A percentile compares a stretch with the other conserved stretches of the same genome.
These are phyloP conservation scores for Leptographium procerum DNA, from an alignment of 2,329 filamentous ascomycete genomes.

Conservation along the genomic window DNA sequence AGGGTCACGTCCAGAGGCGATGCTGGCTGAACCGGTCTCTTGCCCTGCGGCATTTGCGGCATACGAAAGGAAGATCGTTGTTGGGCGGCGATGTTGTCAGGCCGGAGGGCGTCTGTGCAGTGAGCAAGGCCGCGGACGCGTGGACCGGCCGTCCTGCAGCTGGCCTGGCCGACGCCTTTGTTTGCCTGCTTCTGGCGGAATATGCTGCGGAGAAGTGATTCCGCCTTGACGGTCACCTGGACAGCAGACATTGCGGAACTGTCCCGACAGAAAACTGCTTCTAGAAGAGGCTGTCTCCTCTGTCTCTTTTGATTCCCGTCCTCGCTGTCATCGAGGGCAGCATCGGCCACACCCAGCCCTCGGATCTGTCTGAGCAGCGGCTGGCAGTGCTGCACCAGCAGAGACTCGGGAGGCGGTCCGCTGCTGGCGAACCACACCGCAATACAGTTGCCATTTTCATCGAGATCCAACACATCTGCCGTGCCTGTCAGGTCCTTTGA, in stretches of 20 bases:
- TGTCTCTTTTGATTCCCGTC: neutral
- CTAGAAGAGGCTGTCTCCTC: neutral
- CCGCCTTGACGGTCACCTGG: slow-evolving; percentile 2
- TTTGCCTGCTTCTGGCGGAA: neutral
- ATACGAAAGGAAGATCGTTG: neutral
- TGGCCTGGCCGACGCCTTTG: neutral
- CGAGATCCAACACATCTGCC: neutral
- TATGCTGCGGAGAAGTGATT: slow-evolving; percentile 1
- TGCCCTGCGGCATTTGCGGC: neutral
- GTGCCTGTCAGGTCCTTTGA: slow-evolving; percentile 5
- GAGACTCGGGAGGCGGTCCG: slow-evolving; percentile 9
- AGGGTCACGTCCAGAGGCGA: neutral
- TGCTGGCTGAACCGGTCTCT: slow-evolving; percentile 1
- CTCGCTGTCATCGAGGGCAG: neutral
- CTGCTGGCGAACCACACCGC: slow-evolving; percentile 10
- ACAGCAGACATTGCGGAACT: neutral
- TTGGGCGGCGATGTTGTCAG: neutral
- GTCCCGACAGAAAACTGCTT: slow-evolving; percentile 11
- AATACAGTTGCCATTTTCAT: neutral
- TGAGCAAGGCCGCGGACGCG: neutral
- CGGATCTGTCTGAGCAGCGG: slow-evolving; percentile 5
- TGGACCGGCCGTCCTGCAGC: neutral
- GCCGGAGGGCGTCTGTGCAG: neutral
- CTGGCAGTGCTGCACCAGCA: slow-evolving; percentile 9
- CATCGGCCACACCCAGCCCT: neutral